Percentiles rank a stretch among this genome's conserved stretches.
Evolutionary conservation across 2,329 filamentous ascomycete species (phyloP).

Genomic region (Phaeosphaeria sp.): DNA sequence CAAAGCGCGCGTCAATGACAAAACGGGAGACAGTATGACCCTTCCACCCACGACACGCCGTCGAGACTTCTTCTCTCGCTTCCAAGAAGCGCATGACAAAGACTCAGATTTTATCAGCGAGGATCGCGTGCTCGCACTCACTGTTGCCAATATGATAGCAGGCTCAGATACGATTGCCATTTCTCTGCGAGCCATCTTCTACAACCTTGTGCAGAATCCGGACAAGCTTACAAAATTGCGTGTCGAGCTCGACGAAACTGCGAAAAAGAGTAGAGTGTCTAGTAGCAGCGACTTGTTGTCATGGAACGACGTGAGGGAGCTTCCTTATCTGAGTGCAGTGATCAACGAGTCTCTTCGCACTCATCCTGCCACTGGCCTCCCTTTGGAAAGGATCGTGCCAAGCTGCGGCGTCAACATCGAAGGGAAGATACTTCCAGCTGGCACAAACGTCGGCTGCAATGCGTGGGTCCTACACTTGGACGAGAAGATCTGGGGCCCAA

Average conservation of each 20-base stretch:
- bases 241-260: conserved; percentile 22
- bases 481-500: conserved; percentile 13
- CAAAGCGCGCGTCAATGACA: not conserved
- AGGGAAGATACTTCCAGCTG: conserved; percentile 7
- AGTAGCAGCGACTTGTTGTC: conserved; percentile 1
- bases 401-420: conserved; percentile 33
- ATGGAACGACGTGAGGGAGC: conserved; percentile 11
- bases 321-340: conserved; percentile 51
- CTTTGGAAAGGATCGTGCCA: conserved; percentile 49
- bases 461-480: conserved; percentile 21
- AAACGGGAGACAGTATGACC: not conserved
- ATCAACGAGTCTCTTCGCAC: conserved; percentile 53
- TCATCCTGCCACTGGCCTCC: conserved; percentile 52
- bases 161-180: conserved; percentile 46
- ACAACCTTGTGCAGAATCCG: conserved; percentile 42
- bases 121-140: conserved; percentile 22
- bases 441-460: conserved; percentile 20
- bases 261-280: conserved; percentile 4
- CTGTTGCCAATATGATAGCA: conserved; percentile 17
- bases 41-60: not conserved
- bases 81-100: conserved; percentile 17
- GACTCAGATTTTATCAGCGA: conserved; percentile 15
- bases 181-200: conserved; percentile 47
- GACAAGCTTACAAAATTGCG: conserved; percentile 21
- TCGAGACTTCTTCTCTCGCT: conserved; percentile 17